A percentile compares a stretch with the other conserved stretches of the same genome.
Evolutionary conservation across 2,329 filamentous ascomycete species (phyloP).

Genomic region (Claviceps sp.): DNA sequence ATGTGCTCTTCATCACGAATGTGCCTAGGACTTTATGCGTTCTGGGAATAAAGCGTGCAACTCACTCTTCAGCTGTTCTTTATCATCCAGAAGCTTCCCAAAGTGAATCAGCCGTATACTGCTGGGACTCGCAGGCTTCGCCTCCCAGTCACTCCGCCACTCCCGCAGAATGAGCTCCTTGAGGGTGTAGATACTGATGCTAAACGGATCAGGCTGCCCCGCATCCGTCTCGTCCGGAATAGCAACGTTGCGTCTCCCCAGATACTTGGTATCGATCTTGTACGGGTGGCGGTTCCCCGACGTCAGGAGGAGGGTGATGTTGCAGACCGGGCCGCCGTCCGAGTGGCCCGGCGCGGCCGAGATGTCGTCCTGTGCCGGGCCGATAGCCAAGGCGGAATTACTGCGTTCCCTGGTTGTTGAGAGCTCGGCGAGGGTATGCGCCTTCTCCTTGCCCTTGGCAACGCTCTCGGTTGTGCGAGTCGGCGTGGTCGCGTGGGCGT

Average conservation of each 20-base stretch:
- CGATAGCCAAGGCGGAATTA: constrained; percentile 28
- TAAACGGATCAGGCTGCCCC: constrained; percentile 62
- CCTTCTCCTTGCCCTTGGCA: constrained; percentile 23
- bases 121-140: constrained; percentile 71
- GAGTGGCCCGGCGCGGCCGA: constrained; percentile 17
- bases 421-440: constrained; percentile 8
- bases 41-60: constrained; percentile 8
- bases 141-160: constrained; percentile 87
- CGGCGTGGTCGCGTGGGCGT: constrained; percentile 2
- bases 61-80: constrained; percentile 70
- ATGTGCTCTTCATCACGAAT: too few species aligned
- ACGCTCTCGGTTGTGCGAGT: neutral
- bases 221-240: constrained; percentile 51
- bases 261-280: constrained; percentile 76
- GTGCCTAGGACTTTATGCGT: too few species aligned
- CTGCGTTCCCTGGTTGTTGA: constrained; percentile 19
- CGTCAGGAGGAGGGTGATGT: constrained; percentile 72
- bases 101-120: constrained; percentile 87
- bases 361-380: constrained; percentile 29
- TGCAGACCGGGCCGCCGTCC: constrained; percentile 35
- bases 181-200: constrained; percentile 83
- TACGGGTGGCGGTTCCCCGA: constrained; percentile 78
- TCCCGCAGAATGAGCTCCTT: constrained; percentile 90
- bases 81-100: constrained; percentile 82
- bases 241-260: constrained; percentile 65